A percentile compares a stretch with the other conserved stretches of the same genome.
These are phyloP conservation scores for Myxozyma geophila DNA, from an alignment of 805 yeast species.

Conservation along the genomic window DNA sequence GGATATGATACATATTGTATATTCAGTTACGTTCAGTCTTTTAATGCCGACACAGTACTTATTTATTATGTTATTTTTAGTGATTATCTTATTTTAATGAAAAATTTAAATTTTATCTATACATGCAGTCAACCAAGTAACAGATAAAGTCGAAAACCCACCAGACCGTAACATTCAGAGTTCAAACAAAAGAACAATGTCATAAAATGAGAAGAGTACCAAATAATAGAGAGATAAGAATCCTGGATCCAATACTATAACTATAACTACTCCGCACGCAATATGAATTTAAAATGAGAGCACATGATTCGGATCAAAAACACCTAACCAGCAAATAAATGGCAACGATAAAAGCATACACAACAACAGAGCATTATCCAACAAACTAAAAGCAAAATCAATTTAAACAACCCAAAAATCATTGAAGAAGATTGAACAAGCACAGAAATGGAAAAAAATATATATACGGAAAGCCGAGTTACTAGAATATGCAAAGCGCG, in stretches of 20 bases:
- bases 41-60: not conserved
- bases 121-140: not conserved
- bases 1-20: conserved; percentile 9
- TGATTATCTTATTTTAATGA: not conserved
- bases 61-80: not conserved
- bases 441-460: not conserved
- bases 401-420: not conserved
- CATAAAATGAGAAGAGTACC: not conserved
- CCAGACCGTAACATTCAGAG: not conserved
- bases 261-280: no score
- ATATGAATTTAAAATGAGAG: no score
- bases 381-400: conserved; percentile 8
- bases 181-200: not conserved
- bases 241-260: no score
- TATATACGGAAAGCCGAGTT: not conserved
- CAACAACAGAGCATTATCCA: conserved; percentile 5
- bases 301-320: not conserved
- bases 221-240: no score
- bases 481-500: not conserved
- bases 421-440: not conserved
- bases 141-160: not conserved
- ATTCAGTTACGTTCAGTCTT: conserved; percentile 1
- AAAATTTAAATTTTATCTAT: not conserved
- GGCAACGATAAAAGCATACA: not conserved
- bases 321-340: not conserved